phyloP scores from a whole-genome alignment of 2,329 filamentous ascomycete genomes.

The Emydomyces testavorans region DNA sequence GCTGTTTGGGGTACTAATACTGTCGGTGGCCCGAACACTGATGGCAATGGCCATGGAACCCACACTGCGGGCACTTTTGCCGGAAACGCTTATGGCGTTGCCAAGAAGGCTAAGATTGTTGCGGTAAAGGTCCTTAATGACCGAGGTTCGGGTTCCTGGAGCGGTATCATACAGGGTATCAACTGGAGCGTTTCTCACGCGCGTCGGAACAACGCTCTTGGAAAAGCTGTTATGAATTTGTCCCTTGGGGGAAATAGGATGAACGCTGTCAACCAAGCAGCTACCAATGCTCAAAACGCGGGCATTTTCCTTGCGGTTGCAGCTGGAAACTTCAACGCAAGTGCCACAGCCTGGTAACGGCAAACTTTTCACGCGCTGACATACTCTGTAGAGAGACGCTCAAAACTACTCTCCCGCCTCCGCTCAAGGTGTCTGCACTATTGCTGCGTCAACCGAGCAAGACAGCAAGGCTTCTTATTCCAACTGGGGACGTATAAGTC shows the following conservation, averaged over 20 bases:
- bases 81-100: constrained; percentile 27
- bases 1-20: constrained; percentile 28
- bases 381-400: constrained; percentile 22
- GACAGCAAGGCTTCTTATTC: constrained; percentile 32
- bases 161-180: constrained; percentile 41
- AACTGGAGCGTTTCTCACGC: constrained; percentile 29
- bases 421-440: constrained; percentile 29
- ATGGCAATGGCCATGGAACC: constrained; percentile 30
- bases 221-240: constrained; percentile 28
- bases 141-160: constrained; percentile 36
- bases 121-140: constrained; percentile 42
- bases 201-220: constrained; percentile 21
- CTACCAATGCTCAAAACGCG: constrained; percentile 25
- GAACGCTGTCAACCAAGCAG: constrained; percentile 30
- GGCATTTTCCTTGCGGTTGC: constrained; percentile 34
- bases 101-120: constrained; percentile 29
- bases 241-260: constrained; percentile 28
- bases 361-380: neutral
- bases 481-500: constrained; percentile 33
- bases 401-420: constrained; percentile 31
- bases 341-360: neutral
- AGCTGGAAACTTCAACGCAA: constrained; percentile 30
- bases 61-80: constrained; percentile 31
- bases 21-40: constrained; percentile 15
- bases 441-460: constrained; percentile 30